Evolutionary conservation across 2,329 filamentous ascomycete genomes (phyloP).

Genomic region (Cercospora sp.): DNA sequence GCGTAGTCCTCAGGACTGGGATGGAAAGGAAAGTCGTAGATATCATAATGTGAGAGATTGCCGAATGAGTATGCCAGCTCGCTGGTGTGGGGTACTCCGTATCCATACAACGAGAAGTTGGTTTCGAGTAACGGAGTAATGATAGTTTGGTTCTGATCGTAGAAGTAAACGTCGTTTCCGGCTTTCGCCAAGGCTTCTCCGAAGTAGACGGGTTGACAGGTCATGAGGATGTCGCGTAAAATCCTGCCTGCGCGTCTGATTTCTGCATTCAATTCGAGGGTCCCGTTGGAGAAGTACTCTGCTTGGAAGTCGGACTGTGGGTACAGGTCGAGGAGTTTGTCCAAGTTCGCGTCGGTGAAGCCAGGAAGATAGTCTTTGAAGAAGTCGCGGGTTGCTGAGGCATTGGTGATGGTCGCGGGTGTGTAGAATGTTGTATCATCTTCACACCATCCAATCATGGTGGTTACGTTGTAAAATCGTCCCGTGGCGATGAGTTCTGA

Average conservation of each 20-base stretch:
- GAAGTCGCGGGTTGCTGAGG: slow-evolving; percentile 40
- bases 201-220: slow-evolving; percentile 50
- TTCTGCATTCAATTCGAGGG: slow-evolving; percentile 43
- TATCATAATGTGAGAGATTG: slow-evolving; percentile 45
- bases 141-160: slow-evolving; percentile 58
- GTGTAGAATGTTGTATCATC: slow-evolving; percentile 44
- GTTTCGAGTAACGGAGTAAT: slow-evolving; percentile 46
- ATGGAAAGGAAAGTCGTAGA: slow-evolving; percentile 36
- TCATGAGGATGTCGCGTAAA: slow-evolving; percentile 55
- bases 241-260: slow-evolving; percentile 54
- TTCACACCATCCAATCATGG: slow-evolving; percentile 47
- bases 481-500: slow-evolving; percentile 43
- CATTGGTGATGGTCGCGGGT: slow-evolving; percentile 40
- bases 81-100: slow-evolving; percentile 54
- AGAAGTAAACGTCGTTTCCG: slow-evolving; percentile 50
- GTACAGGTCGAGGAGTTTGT: slow-evolving; percentile 38
- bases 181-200: slow-evolving; percentile 43
- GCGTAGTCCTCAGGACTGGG: slow-evolving; percentile 45
- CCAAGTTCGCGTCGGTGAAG: slow-evolving; percentile 35
- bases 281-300: slow-evolving; percentile 36
- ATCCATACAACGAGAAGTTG: slow-evolving; percentile 39
- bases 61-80: slow-evolving; percentile 57
- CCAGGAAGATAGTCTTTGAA: slow-evolving; percentile 44
- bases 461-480: slow-evolving; percentile 43
- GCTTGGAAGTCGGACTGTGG: slow-evolving; percentile 47